Conservation (phyloP, 495 filamentous ascomycete species). For the Immersiella caudata region DNA sequence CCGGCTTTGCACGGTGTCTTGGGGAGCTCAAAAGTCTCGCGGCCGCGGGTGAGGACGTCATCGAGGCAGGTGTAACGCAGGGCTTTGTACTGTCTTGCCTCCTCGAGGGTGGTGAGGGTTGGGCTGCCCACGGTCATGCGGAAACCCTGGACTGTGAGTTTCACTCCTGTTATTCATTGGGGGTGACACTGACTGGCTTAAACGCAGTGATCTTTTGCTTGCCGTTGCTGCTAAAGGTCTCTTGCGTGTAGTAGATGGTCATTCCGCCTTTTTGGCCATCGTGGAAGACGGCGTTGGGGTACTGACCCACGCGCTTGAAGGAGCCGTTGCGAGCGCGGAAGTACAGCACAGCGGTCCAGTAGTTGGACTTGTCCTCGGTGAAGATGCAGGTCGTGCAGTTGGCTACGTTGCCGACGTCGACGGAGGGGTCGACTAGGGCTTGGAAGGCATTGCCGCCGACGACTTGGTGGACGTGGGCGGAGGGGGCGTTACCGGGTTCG, state of each 20-base stretch:
- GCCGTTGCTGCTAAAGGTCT: constrained; percentile 41
- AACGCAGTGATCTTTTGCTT: constrained; percentile 46
- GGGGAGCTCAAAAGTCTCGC: constrained; percentile 47
- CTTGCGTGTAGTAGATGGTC: constrained; percentile 49
- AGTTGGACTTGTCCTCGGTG: constrained; percentile 29
- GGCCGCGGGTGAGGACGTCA: constrained; percentile 35
- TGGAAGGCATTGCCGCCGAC: constrained; percentile 54
- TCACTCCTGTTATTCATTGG: neutral
- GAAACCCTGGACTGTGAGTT: constrained; percentile 41
- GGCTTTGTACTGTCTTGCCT: constrained; percentile 38
- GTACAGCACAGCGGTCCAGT: constrained; percentile 50
- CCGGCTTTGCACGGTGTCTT: constrained; percentile 44
- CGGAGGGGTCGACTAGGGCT: constrained; percentile 40
- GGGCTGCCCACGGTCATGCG: constrained; percentile 54
- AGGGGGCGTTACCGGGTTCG: constrained; percentile 40
- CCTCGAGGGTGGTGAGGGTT: constrained; percentile 20
- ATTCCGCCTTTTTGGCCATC: constrained; percentile 44
- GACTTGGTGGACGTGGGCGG: constrained; percentile 51
- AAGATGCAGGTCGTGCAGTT: constrained; percentile 31
- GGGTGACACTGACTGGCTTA: constrained; percentile 37
- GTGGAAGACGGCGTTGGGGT: constrained; percentile 33
- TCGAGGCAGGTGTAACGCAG: constrained; percentile 49
- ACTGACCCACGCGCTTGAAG: constrained; percentile 44
- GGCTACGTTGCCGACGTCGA: constrained; percentile 44
- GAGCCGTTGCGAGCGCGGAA: constrained; percentile 51